Percentiles rank a stretch among this genome's conserved stretches.
Conservation (phyloP, 176 grass and related monocot genomes). For the Sorghum bicolor region Sorghum_bicolor_NCBIv3 NC_012878.2:56194001-56194500, state of each 20-base stretch:
- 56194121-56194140: not conserved
- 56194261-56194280: no score
- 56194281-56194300: not conserved
- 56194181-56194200: not conserved
- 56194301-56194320: not conserved
- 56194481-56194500: not conserved
- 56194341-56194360: no score
- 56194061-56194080: not conserved
- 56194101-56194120: not conserved
- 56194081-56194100: not conserved
- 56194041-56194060: not conserved
- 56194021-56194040: not conserved
- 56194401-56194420: no score
- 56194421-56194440: no score
- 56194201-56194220: not conserved
- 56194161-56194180: constrained; percentile 7
- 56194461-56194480: not conserved
- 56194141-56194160: not conserved
- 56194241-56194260: no score
- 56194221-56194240: no score
- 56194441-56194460: not conserved
- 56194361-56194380: not conserved
- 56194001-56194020: not conserved
- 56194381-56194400: not conserved
- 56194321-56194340: not conserved